These are phyloP conservation scores for Cotoneaster glaucophyllus DNA, from an alignment of 306 rosid genomes.

Conservation along the genomic window DNA sequence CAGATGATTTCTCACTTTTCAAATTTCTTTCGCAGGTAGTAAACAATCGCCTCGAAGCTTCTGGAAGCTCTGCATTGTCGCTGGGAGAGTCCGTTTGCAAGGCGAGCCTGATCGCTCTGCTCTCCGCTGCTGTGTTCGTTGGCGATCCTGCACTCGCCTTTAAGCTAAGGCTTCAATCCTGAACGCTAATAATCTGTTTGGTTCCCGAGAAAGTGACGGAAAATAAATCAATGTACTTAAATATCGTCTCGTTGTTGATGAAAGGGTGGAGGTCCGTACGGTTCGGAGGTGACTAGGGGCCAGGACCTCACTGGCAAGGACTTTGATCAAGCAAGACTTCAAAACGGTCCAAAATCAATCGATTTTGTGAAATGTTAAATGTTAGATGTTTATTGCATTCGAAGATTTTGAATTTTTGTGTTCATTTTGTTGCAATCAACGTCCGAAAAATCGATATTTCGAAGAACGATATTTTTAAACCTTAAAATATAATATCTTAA, in stretches of 20 bases:
- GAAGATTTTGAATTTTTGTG: background rate
- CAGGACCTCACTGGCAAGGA: constrained; percentile 87
- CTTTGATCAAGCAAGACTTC: constrained; percentile 92
- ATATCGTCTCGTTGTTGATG: background rate
- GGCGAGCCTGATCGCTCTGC: constrained; percentile 56
- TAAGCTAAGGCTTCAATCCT: constrained; percentile 30
- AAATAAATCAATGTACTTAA: background rate
- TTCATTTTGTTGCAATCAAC: constrained; percentile 15
- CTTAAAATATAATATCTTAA: too few relatives aligned
- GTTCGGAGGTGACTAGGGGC: constrained; percentile 84
- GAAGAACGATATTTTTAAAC: too few relatives aligned
- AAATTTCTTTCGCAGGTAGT: background rate
- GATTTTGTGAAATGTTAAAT: background rate
- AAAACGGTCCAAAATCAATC: constrained; percentile 55
- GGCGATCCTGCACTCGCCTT: constrained; percentile 78
- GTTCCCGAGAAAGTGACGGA: constrained; percentile 1
- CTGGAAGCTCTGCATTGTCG: constrained; percentile 26
- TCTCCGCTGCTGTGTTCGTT: constrained; percentile 66
- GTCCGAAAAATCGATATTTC: too few relatives aligned
- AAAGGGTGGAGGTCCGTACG: constrained; percentile 95
- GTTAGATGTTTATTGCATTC: background rate
- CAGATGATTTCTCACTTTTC: background rate
- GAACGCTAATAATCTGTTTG: background rate
- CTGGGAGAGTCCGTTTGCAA: constrained; percentile 39
- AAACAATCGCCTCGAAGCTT: constrained; percentile 29